Base-by-base conservation (phyloP, 495 filamentous ascomycete species). In the Neurospora sp. region DNA sequence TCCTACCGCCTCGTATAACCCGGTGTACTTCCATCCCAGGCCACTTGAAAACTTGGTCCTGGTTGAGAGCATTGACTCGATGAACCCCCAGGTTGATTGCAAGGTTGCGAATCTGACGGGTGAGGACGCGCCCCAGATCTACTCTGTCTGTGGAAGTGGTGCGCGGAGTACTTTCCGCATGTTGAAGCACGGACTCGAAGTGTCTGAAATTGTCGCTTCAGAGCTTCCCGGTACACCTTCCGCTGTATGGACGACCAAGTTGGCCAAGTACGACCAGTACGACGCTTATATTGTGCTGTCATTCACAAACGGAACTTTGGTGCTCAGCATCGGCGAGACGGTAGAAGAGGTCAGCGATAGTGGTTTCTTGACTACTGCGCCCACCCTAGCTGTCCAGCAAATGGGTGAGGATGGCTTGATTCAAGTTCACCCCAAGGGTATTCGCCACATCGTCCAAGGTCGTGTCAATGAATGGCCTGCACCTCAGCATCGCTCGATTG, bases 121-220 rank as follows among this genome's bases (percentile, higher is more conserved):
- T 68, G 96, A 97, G 74, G 96, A 98, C 77, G 94, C 95, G 2
- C 96, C 96, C 14, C 96, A 99, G 79, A 97, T 99, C 44, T 98
- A 97, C 82, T 89, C 93, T 0, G 86, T 98, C 18, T 96, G 92
- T 78, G 96, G 96, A 4, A 91, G 91, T 40, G 93, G 96, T 9
- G 93, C 93, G 70, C 86, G 92, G 72, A 98, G 95, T 78, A 91
- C 90, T 27, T 97, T 99, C 81, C 88, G 94, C 71, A 97, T 90
- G 41, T 83, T 98, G 20, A 96, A 96, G 77, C 94, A 99, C 80
- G 95, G 95, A 0, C 84, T 99, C 4, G 91, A 96, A 75, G 94
- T 97, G 12, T 92, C 91, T 3, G 96, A 99, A 76, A 96, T 98
- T 69, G 94, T 98, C 3, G 93, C 94, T 73, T 97, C 94, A 0